Evolutionary conservation across 495 filamentous ascomycete genomes (phyloP), one percentile per base, ranked within the genome.

Genomic region (Trichoderma parareesei): DNA sequence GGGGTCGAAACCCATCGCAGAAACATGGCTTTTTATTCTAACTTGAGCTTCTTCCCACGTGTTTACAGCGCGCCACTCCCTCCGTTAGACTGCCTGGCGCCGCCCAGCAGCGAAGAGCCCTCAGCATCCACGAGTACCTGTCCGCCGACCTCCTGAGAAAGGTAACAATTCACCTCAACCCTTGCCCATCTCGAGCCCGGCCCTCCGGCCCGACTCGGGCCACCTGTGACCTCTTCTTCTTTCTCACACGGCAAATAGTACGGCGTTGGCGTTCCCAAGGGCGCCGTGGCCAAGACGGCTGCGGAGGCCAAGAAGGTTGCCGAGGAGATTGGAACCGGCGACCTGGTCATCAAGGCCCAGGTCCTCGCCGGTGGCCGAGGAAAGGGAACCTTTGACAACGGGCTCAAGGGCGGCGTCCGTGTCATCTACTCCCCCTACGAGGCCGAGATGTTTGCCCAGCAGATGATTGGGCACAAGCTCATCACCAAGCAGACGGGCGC

Each of bases 391-490:
- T 98, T 98, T 75, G 92, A 96, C 79, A 98, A 97, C 79, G 94
- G 94, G 68, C 86, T 97, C 73, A 98, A 98, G 85, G 94, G 94
- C 74, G 94, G 94, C 80, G 94, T 98, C 69, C 87, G 94, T 68
- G 91, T 98, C 72, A 95, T 98, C 76, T 98, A 97, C 85, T 97
- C 93, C 85, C 79, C 77, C 61, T 82, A 81, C 72, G 78, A 82
- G 82, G 94, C 94, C 74, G 92, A 90, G 82, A 97, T 97, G 88
- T 96, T 98, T 73, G 93, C 94, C 72, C 87, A 90, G 67, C 92
- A 98, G 80, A 98, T 98, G 94, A 97, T 98, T 79, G 94, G 94
- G 69, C 94, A 98, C 78, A 96, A 97, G 79, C 92, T 98, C 78
- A 87, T 98, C 78, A 98, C 94, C 76, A 98, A 98, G 85, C 94